Percentiles rank a stretch among this genome's conserved stretches.
Conservation (phyloP, 805 yeast species). For the Ogataea wickerhamii region DNA sequence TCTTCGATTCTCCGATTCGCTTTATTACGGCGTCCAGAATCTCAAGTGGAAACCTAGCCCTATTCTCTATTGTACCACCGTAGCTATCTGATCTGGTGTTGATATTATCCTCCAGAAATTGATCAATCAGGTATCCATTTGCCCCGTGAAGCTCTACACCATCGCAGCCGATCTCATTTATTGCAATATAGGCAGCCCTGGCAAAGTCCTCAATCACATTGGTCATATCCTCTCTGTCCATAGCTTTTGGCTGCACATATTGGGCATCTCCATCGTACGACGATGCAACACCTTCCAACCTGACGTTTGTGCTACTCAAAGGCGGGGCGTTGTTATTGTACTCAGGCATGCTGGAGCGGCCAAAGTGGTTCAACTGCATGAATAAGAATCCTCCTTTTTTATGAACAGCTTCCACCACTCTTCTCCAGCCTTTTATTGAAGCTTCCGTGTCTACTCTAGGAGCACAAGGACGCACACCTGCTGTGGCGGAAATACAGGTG, state of each 20-base stretch:
- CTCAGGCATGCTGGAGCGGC: constrained; percentile 35
- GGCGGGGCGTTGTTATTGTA: constrained; percentile 12
- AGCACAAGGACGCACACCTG: constrained; percentile 19
- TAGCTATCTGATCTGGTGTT: constrained; percentile 47
- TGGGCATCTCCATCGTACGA: constrained; percentile 6
- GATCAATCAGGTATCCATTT: constrained; percentile 39
- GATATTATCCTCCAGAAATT: constrained; percentile 33
- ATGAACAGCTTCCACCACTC: constrained; percentile 44
- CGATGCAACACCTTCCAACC: constrained; percentile 8
- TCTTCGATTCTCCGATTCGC: constrained; percentile 36
- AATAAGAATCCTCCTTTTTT: constrained; percentile 35
- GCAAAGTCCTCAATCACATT: constrained; percentile 28
- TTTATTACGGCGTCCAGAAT: constrained; percentile 35
- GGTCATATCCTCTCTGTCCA: constrained; percentile 36
- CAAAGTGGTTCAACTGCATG: constrained; percentile 45
- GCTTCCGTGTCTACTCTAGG: constrained; percentile 22
- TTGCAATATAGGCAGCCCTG: constrained; percentile 30
- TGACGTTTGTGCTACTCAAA: constrained; percentile 10
- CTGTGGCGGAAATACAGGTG: constrained; percentile 28
- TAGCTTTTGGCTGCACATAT: constrained; percentile 22
- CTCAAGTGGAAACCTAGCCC: constrained; percentile 34
- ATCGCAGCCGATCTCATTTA: constrained; percentile 37
- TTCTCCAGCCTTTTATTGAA: constrained; percentile 36
- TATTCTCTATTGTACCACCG: constrained; percentile 47
- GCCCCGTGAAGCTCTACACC: constrained; percentile 40